Percentiles rank a stretch among this genome's conserved stretches.
Evolutionary conservation across 164 flowering plant species (phyloP).

Genomic region (Vitis labrusca): DNA sequence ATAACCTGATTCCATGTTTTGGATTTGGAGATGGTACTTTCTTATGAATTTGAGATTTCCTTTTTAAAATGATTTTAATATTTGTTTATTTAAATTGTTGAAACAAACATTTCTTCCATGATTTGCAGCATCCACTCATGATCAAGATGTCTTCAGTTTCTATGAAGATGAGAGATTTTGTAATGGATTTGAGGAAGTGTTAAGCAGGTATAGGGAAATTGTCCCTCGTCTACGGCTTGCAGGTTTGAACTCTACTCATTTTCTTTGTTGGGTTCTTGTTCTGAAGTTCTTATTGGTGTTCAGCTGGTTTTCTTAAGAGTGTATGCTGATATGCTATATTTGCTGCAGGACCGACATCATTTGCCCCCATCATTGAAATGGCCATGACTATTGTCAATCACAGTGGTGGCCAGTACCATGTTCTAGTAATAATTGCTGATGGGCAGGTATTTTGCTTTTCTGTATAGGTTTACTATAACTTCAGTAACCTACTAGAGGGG

Average conservation of each 20-base stretch:
- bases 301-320: background rate
- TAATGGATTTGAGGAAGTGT: slow-evolving; percentile 68
- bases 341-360: slow-evolving; percentile 68
- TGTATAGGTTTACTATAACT: no score
- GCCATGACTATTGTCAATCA: slow-evolving; percentile 69
- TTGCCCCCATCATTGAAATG: slow-evolving; percentile 72
- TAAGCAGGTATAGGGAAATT: slow-evolving; percentile 58
- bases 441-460: slow-evolving; percentile 56
- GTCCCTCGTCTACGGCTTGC: slow-evolving; percentile 66
- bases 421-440: slow-evolving; percentile 71
- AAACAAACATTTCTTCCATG: background rate
- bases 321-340: background rate
- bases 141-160: slow-evolving; percentile 74
- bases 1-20: slow-evolving; percentile 70
- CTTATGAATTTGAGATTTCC: background rate
- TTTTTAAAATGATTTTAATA: background rate
- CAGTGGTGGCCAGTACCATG: slow-evolving; percentile 79
- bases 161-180: slow-evolving; percentile 54
- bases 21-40: slow-evolving; percentile 80
- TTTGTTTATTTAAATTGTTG: background rate
- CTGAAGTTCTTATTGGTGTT: background rate
- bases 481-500: no score
- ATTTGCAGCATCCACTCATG: slow-evolving; percentile 64
- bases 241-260: slow-evolving; percentile 32
- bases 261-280: background rate